Evolutionary conservation across 352 stramenopile genomes (phyloP).

Genomic region (Phytopythium boreale): DNA sequence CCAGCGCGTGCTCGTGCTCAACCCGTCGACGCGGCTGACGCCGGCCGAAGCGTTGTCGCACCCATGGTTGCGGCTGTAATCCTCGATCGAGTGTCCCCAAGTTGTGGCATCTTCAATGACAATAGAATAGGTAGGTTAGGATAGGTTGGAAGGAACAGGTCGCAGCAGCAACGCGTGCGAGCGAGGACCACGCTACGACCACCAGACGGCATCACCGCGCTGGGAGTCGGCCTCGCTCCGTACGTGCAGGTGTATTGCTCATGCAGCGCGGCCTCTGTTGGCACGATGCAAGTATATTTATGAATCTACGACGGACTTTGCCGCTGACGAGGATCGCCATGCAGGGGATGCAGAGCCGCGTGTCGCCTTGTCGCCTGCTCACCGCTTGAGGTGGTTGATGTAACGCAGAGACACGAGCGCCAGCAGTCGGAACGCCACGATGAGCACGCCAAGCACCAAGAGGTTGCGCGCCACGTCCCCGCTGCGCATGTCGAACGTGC

Average conservation of each 20-base stretch:
- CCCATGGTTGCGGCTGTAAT: conserved; percentile 38
- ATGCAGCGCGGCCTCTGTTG: background rate
- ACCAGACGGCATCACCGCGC: background rate
- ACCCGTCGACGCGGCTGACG: conserved; percentile 45
- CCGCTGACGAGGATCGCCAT: background rate
- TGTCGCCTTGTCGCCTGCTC: background rate
- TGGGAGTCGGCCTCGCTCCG: background rate
- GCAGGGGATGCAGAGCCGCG: background rate
- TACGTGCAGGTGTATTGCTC: background rate
- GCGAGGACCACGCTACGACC: background rate
- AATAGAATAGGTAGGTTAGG: background rate
- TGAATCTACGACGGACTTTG: conserved; percentile 2
- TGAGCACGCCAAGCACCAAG: conserved; percentile 31
- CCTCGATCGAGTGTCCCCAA: background rate
- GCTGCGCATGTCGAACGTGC: conserved; percentile 32
- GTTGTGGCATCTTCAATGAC: background rate
- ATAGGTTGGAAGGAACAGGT: too few relatives aligned
- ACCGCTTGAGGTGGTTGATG: conserved; percentile 51
- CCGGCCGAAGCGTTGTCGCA: conserved; percentile 54
- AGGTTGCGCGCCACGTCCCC: conserved; percentile 27
- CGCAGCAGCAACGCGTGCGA: background rate
- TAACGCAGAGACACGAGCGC: conserved; percentile 47
- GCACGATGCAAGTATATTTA: background rate
- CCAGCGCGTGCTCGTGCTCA: conserved; percentile 55
- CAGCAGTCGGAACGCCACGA: conserved; percentile 41